phyloP scores from a whole-genome alignment of 768 basidiomycete species.

The Rubroboletus pulcherrimus region DNA sequence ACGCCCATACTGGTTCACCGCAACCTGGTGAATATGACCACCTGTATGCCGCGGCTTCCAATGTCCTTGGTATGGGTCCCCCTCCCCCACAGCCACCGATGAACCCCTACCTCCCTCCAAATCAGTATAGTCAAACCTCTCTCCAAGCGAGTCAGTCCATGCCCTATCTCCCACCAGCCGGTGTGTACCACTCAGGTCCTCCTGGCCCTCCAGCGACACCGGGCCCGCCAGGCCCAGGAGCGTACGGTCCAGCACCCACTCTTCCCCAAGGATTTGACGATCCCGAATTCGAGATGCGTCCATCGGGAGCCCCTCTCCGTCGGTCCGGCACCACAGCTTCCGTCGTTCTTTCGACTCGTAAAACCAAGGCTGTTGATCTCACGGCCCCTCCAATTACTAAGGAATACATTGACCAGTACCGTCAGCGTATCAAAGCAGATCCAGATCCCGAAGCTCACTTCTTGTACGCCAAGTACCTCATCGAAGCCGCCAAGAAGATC shows the following conservation, averaged over 20 bases:
- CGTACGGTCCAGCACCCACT: slow-evolving; percentile 23
- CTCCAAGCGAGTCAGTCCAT: slow-evolving; percentile 29
- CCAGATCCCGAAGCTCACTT: slow-evolving; percentile 99
- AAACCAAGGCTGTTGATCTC: slow-evolving; percentile 80
- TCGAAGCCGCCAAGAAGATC: slow-evolving; percentile 95
- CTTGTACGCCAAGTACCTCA: slow-evolving; percentile 96
- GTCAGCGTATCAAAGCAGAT: slow-evolving; percentile 93
- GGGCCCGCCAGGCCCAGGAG: slow-evolving; percentile 9
- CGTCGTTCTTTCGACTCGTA: slow-evolving; percentile 53
- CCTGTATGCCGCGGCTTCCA: slow-evolving; percentile 72
- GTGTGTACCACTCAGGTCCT: slow-evolving; percentile 22
- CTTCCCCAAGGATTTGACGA: slow-evolving; percentile 34
- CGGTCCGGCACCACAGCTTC: slow-evolving; percentile 58
- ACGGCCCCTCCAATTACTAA: slow-evolving; percentile 87
- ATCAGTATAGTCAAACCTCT: slow-evolving; percentile 20
- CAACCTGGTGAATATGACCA: slow-evolving; percentile 47
- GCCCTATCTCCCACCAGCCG: slow-evolving; percentile 32
- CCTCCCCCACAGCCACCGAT: slow-evolving; percentile 34
- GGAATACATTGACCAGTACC: slow-evolving; percentile 96
- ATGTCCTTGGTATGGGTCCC: slow-evolving; percentile 74
- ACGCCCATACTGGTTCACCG: slow-evolving; percentile 19
- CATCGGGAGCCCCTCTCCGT: slow-evolving; percentile 40
- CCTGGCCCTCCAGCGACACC: slow-evolving; percentile 19
- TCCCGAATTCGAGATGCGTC: slow-evolving; percentile 54
- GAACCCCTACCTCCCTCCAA: slow-evolving; percentile 21